Conservation (phyloP, 345 rosid genomes). For the Conringia planisiliqua region DNA sequence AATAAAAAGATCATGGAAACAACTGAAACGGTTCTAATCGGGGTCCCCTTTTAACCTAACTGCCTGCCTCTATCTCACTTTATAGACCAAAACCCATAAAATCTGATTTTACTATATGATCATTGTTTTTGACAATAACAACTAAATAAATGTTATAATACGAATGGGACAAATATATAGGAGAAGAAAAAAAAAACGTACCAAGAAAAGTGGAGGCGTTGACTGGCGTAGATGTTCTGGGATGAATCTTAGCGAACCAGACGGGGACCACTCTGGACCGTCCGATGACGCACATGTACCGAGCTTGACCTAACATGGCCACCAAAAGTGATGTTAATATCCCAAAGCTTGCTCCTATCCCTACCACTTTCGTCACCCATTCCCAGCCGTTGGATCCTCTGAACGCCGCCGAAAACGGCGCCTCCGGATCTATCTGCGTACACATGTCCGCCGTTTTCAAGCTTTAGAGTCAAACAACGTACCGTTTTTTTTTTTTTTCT, state of each 20-base stretch:
- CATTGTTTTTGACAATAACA: neutral
- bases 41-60: conserved; percentile 32
- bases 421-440: conserved; percentile 73
- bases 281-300: conserved; percentile 99
- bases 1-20: conserved; percentile 6
- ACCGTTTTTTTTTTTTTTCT: neutral
- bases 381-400: conserved; percentile 58
- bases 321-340: conserved; percentile 88
- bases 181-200: conserved; percentile 27
- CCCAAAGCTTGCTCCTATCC: conserved; percentile 93
- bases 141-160: neutral
- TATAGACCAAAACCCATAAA: neutral
- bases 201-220: conserved; percentile 95
- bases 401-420: conserved; percentile 82
- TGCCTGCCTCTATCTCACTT: conserved; percentile 11
- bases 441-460: conserved; percentile 11
- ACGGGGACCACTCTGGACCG: conserved; percentile 82
- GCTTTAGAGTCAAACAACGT: neutral
- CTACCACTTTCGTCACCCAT: conserved; percentile 87
- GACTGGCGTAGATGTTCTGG: conserved; percentile 77
- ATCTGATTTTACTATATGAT: neutral
- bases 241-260: conserved; percentile 90
- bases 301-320: conserved; percentile 93
- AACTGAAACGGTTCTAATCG: conserved; percentile 26
- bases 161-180: neutral